Evolutionary conservation across 148 eudicot genomes (phyloP).

Genomic region (Arbutus unedo): DNA sequence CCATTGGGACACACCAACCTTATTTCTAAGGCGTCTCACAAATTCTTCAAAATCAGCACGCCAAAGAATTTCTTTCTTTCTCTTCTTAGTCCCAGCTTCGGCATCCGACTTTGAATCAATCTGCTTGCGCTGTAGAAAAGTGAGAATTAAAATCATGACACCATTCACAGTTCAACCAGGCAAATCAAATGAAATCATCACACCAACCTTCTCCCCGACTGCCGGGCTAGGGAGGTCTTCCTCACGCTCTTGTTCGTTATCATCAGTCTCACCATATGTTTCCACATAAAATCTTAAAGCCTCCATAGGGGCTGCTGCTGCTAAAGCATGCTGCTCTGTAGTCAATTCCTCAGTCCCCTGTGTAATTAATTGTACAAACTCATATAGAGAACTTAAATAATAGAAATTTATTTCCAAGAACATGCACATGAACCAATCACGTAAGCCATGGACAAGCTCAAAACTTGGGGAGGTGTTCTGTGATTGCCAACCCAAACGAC

Average conservation of each 20-base stretch:
- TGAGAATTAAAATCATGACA: constrained; percentile 11
- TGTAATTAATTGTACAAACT: constrained; percentile 2
- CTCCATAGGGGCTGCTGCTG: constrained; percentile 68
- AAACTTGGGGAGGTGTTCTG: neutral
- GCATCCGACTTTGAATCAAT: constrained; percentile 33
- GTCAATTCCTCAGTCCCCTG: constrained; percentile 41
- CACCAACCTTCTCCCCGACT: constrained; percentile 63
- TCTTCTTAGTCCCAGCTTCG: constrained; percentile 31
- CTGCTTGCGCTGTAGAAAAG: constrained; percentile 42
- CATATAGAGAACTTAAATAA: neutral
- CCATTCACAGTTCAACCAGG: neutral
- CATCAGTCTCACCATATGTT: constrained; percentile 30
- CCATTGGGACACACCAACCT: constrained; percentile 40
- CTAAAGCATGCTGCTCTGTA: constrained; percentile 62
- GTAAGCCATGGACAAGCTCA: neutral
- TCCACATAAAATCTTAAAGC: constrained; percentile 55
- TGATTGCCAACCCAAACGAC: neutral
- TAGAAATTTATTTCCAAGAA: neutral
- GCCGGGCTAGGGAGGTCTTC: constrained; percentile 19
- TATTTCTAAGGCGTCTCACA: constrained; percentile 53
- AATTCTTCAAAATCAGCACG: constrained; percentile 87
- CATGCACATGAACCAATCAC: neutral
- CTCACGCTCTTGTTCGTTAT: constrained; percentile 30
- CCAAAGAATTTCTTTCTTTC: constrained; percentile 72
- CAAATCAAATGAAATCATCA: constrained; percentile 4